A percentile compares a stretch with the other conserved stretches of the same genome.
Evolutionary conservation across 2,329 filamentous ascomycete species (phyloP).

Genomic region (Alternaria tenuissima): DNA sequence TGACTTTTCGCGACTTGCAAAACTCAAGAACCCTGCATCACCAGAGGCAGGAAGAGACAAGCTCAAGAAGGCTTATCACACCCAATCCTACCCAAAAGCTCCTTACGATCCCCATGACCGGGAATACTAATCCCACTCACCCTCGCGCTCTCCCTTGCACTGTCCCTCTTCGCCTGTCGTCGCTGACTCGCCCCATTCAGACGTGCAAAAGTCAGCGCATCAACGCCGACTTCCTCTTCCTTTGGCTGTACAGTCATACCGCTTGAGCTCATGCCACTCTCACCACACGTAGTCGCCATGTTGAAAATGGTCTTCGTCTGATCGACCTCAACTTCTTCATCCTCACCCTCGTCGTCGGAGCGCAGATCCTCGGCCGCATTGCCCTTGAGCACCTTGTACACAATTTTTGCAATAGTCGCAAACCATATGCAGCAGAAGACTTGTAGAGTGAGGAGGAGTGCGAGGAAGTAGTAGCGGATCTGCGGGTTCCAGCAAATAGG

Average conservation of each 20-base stretch:
- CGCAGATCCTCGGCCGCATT: slow-evolving; percentile 82
- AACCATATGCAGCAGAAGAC: slow-evolving; percentile 88
- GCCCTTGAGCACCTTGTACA: slow-evolving; percentile 79
- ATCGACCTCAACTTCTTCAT: slow-evolving; percentile 60
- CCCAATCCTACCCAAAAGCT: slow-evolving; percentile 80
- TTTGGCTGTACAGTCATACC: slow-evolving; percentile 52
- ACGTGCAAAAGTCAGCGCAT: slow-evolving; percentile 70
- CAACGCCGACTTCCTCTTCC: slow-evolving; percentile 79
- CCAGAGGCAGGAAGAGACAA: background rate
- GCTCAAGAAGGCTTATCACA: slow-evolving; percentile 71
- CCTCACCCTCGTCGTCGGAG: slow-evolving; percentile 84
- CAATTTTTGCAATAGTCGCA: slow-evolving; percentile 83
- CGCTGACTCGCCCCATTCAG: slow-evolving; percentile 52
- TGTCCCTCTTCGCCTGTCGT: slow-evolving; percentile 62
- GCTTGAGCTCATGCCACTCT: slow-evolving; percentile 36
- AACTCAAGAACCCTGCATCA: background rate
- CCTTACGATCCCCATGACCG: slow-evolving; percentile 78
- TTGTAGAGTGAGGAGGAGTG: slow-evolving; percentile 79
- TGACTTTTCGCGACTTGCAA: slow-evolving; percentile 8
- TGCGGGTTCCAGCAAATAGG: slow-evolving; percentile 80
- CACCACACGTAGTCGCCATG: slow-evolving; percentile 39
- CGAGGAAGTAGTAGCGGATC: slow-evolving; percentile 80
- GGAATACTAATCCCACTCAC: slow-evolving; percentile 67
- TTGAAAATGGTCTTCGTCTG: slow-evolving; percentile 32
- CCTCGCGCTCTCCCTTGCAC: slow-evolving; percentile 61